Conservation (phyloP, 2,329 filamentous ascomycete genomes). For the Aplosporella prunicola region DNA sequence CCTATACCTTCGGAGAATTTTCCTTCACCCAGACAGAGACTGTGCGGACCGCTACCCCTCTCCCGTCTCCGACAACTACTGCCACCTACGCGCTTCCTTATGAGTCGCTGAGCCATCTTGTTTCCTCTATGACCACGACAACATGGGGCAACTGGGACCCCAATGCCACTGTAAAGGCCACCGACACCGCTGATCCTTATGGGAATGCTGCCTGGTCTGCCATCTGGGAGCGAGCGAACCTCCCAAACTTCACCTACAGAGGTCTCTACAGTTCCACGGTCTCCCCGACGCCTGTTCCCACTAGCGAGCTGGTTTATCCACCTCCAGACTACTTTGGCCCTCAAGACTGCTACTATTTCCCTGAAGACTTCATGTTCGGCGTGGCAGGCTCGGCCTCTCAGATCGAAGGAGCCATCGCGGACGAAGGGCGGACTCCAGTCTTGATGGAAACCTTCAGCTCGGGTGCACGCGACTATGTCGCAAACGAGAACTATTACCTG, state of each 20-base stretch:
- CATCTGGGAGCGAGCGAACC: slow-evolving; percentile 27
- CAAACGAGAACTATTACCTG: slow-evolving; percentile 36
- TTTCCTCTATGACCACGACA: slow-evolving; percentile 29
- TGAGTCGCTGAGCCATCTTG: slow-evolving; percentile 24
- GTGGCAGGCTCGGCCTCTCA: slow-evolving; percentile 35
- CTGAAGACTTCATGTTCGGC: slow-evolving; percentile 33
- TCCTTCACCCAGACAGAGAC: slow-evolving; percentile 33
- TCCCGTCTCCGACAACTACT: slow-evolving; percentile 23
- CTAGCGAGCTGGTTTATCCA: slow-evolving; percentile 25
- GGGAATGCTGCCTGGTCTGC: slow-evolving; percentile 32
- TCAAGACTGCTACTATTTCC: slow-evolving; percentile 19
- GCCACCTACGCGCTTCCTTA: slow-evolving; percentile 30
- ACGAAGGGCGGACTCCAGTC: slow-evolving; percentile 31
- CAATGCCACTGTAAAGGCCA: slow-evolving; percentile 23
- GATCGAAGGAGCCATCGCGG: slow-evolving; percentile 35
- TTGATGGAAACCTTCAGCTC: slow-evolving; percentile 30
- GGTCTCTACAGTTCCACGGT: slow-evolving; percentile 29
- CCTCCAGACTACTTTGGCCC: slow-evolving; percentile 23
- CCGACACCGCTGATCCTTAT: slow-evolving; percentile 27
- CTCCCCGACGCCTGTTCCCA: slow-evolving; percentile 33
- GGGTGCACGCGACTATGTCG: slow-evolving; percentile 20
- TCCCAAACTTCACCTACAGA: slow-evolving; percentile 29
- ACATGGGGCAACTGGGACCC: slow-evolving; percentile 36
- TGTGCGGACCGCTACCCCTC: slow-evolving; percentile 28
- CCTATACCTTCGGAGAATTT: slow-evolving; percentile 23